Evolutionary conservation across 176 grass and related monocot species (phyloP).

Genomic region (Juncus effusus): DNA sequence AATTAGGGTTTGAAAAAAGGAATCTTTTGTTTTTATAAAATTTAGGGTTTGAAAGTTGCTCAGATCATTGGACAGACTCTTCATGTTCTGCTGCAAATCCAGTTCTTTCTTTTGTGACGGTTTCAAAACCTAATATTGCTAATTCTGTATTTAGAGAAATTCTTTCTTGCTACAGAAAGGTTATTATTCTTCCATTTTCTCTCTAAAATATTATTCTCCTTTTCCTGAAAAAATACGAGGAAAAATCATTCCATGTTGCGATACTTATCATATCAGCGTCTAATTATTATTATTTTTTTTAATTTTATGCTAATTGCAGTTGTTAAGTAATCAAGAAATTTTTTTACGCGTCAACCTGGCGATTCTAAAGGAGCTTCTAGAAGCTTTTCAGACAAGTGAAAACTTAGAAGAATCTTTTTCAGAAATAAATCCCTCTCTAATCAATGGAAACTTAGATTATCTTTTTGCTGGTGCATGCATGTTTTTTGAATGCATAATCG

Average conservation of each 20-base stretch:
- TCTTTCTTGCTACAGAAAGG: slow-evolving; percentile 90
- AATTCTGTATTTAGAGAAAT: slow-evolving; percentile 70
- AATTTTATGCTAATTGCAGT: slow-evolving; percentile 34
- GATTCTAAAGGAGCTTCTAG: slow-evolving; percentile 70
- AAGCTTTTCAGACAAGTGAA: slow-evolving; percentile 62
- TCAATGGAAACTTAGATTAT: slow-evolving; percentile 51
- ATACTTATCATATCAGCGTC: slow-evolving; percentile 9
- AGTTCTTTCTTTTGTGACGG: slow-evolving; percentile 52
- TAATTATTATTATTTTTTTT: slow-evolving; percentile 9
- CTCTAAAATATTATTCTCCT: slow-evolving; percentile 6
- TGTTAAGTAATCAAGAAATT: slow-evolving; percentile 53
- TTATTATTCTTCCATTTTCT: slow-evolving; percentile 33
- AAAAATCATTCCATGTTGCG: not conserved
- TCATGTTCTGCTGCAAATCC: slow-evolving; percentile 73
- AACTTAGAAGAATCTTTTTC: slow-evolving; percentile 55
- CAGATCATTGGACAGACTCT: slow-evolving; percentile 63
- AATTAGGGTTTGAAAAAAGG: too few relatives aligned
- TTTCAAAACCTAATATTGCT: slow-evolving; percentile 52
- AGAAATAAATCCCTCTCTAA: slow-evolving; percentile 40
- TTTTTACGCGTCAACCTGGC: slow-evolving; percentile 54
- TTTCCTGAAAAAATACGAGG: not conserved
- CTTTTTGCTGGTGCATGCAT: slow-evolving; percentile 59
- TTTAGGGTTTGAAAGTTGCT: slow-evolving; percentile 55
- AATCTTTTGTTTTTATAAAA: not conserved
- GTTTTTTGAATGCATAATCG: slow-evolving; percentile 64